Base-by-base conservation (phyloP, 331 rosid species). In the Saraca asoca region DNA sequence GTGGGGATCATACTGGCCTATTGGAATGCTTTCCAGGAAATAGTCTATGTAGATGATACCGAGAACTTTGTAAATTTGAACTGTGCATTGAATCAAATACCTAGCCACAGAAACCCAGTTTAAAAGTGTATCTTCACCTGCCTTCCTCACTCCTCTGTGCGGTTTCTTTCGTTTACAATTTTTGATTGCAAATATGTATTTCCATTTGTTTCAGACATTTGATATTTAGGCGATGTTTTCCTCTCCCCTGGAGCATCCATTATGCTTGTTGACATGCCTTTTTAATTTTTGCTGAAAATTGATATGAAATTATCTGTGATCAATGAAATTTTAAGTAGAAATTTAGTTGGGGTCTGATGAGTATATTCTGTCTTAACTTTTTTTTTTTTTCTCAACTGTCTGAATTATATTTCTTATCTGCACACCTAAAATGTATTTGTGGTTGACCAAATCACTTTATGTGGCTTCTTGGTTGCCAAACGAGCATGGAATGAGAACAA, bases 61-160 rank as follows among this genome's bases (percentile, higher is more conserved):
- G 79, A 79, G 86, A 83, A 80, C 73, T 70, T 64, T 80, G 95
- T 91, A 91, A 82, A 85, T 87, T 78, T 80, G 62, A 77, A 78
- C 53, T 72, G 76, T 77, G 80, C 70, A 39, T 78, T 70, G 79
- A 77, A 74, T 75, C 81, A 74, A 3, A n/a, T n/a, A n/a, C n/a
- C 65, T 79, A 79, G 87, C 80, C 66, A 72, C 78, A 85, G 87
- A 83, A 74, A 75, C 68, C 74, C 65, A 66, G 65, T 65, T 79
- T 75, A 78, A 57, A 81, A 67, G 60, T 62, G 51, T 64, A 66
- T 66, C 71, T 43, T 75, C 50, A 16, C 66, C 51, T 50, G 20
- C 34, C 12, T 16, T 24, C 31, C 31, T 24, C 3, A 24, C 31
- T 24, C 24, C 12, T 38, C 57, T 9, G 50, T 42, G 18, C 11